phyloP scores from a whole-genome alignment of 345 rosid species.

The Eucalyptus rudis region DNA sequence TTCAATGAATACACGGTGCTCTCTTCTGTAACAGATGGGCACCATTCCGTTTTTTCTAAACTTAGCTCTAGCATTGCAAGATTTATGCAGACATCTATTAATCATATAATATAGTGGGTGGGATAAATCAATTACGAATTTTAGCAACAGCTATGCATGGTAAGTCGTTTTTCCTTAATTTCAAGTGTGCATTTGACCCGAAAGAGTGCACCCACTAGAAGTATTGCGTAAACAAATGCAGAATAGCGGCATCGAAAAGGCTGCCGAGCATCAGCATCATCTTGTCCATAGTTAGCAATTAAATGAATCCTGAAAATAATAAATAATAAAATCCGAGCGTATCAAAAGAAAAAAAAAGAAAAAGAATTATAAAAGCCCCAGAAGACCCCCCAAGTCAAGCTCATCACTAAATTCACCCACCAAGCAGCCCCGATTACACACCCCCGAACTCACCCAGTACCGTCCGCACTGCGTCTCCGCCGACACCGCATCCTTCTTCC shows the following conservation, averaged over 20 bases:
- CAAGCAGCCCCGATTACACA: rapidly evolving
- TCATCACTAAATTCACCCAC: too few relatives aligned
- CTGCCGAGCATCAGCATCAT: too few relatives aligned
- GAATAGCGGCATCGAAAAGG: too few relatives aligned
- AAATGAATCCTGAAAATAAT: rapidly evolving
- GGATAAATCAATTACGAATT: neutral
- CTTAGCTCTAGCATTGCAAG: rapidly evolving
- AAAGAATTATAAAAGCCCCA: too few relatives aligned
- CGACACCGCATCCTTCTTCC: rapidly evolving
- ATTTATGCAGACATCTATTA: neutral
- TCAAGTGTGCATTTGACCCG: rapidly evolving
- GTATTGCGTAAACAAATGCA: too few relatives aligned
- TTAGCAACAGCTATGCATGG: rapidly evolving
- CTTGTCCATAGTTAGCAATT: rapidly evolving
- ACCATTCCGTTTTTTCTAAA: neutral
- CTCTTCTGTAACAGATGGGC: neutral
- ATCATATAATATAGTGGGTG: neutral
- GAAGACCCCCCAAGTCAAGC: rapidly evolving
- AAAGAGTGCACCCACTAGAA: rapidly evolving
- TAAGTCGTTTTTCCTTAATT: neutral
- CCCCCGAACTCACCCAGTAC: too few relatives aligned
- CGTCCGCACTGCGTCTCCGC: rapidly evolving
- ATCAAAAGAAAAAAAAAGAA: too few relatives aligned
- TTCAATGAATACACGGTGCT: too few relatives aligned
- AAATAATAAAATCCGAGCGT: rapidly evolving